Evolutionary conservation across 345 rosid species (phyloP).

Genomic region (Ceriops tagal): DNA sequence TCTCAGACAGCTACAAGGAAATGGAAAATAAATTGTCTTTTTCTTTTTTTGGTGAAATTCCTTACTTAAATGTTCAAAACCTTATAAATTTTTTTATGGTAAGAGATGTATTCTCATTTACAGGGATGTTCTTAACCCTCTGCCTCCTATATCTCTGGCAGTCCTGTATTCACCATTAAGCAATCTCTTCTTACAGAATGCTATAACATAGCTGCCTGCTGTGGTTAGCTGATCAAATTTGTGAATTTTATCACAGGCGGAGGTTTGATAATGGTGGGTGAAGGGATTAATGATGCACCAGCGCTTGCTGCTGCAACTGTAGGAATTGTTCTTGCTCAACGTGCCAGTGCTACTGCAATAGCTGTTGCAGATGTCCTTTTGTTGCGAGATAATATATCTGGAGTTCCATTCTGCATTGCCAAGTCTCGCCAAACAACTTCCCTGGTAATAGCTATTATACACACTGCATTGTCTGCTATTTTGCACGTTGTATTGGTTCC

Average conservation of each 20-base stretch:
- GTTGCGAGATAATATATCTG: conserved; percentile 68
- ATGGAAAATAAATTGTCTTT: too few relatives aligned
- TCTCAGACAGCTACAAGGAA: too few relatives aligned
- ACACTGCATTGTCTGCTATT: not conserved
- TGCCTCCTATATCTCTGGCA: not conserved
- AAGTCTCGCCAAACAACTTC: conserved; percentile 85
- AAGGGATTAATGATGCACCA: conserved; percentile 97
- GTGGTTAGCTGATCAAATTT: conserved; percentile 11
- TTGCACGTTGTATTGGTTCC: not conserved
- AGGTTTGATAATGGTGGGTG: conserved; percentile 93
- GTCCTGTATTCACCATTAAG: not conserved
- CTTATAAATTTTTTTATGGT: too few relatives aligned
- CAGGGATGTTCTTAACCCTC: not conserved
- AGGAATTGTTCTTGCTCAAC: conserved; percentile 93
- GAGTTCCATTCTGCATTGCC: conserved; percentile 83
- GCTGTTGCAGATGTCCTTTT: conserved; percentile 91
- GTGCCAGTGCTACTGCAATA: conserved; percentile 94
- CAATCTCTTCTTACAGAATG: not conserved
- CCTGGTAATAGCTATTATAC: conserved; percentile 39
- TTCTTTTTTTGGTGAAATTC: too few relatives aligned
- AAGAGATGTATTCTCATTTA: not conserved
- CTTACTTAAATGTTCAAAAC: too few relatives aligned
- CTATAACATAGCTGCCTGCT: not conserved
- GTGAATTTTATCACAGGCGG: conserved; percentile 56
- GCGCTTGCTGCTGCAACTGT: conserved; percentile 97